Evolutionary conservation across 1,139 yeast genomes (phyloP).

Genomic region (Debaryomycetaceae sp.): DNA sequence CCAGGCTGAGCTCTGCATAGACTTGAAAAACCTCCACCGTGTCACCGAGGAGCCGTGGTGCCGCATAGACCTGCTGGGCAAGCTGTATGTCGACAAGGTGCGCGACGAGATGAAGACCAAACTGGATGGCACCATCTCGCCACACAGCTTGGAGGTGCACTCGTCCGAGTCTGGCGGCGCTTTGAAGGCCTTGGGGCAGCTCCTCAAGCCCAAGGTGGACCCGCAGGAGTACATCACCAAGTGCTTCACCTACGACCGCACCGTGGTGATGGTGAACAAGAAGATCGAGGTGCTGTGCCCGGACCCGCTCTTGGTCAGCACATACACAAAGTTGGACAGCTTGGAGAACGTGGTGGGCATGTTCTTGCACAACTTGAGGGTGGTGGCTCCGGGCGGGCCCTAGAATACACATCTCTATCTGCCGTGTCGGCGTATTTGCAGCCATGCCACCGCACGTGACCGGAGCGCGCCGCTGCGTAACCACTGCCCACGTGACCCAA

Average conservation of each 20-base stretch:
- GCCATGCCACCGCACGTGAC: too few species aligned
- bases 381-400: too few species aligned
- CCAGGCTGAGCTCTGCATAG: slow-evolving; percentile 44
- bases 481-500: too few species aligned
- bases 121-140: slow-evolving; percentile 2
- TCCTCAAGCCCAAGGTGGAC: slow-evolving; percentile 29
- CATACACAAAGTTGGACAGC: slow-evolving; percentile 41
- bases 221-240: slow-evolving; percentile 43
- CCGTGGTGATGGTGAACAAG: slow-evolving; percentile 40
- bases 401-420: too few species aligned
- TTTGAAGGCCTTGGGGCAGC: slow-evolving; percentile 25
- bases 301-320: slow-evolving; percentile 42
- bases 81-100: slow-evolving; percentile 37
- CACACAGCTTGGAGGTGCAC: slow-evolving; percentile 3
- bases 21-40: slow-evolving; percentile 33
- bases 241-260: slow-evolving; percentile 36
- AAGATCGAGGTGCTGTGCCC: slow-evolving; percentile 42
- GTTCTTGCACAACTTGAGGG: slow-evolving; percentile 8
- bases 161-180: slow-evolving; percentile 10
- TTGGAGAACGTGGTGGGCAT: slow-evolving; percentile 21
- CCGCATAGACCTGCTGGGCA: slow-evolving; percentile 30
- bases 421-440: too few species aligned
- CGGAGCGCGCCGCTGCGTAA: too few species aligned
- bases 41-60: slow-evolving; percentile 43
- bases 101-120: slow-evolving; percentile 36